Base-by-base conservation (phyloP, 495 filamentous ascomycete genomes). In the Aspergillus cristatus region DNA sequence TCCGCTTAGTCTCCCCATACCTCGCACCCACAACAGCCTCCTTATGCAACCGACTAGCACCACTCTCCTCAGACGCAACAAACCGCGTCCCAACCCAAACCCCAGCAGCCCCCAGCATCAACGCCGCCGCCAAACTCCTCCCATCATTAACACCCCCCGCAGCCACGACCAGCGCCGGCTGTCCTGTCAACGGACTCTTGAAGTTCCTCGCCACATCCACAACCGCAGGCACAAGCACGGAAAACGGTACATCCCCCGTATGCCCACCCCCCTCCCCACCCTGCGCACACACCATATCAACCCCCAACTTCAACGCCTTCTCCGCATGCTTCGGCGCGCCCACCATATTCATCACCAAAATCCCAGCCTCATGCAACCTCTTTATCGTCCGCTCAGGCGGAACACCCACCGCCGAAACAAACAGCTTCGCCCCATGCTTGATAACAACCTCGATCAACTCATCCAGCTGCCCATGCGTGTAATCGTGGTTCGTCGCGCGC, bases 271-370 rank as follows among this genome's bases (percentile, higher is more conserved):
- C 84, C 54, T 89, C 83, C 15, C 81, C 81, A 7, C 84, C 84
- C 64, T 89, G 84, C 20, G 83, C 76, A 48, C 85, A 91, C 7
- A 94, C 76, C 52, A 94, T 78, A 56, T 94, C 86, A 12, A 87
- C 83, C 8, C 86, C 87, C 0, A 76, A 68, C 28, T 81, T 72
- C 3, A 94, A 68, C 18, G 86, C 86, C 66, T 93, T 91, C 49
- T 75, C 71, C 0, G 86, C 86, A 55, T 94, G 87, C 48, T 78
- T 82, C n/a, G 86, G 86, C 34, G 81, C 76, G 0, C 87, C 87
- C n/a, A 93, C 86, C 87, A 94, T 94, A 54, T 93, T 94, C 86
- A 93, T 93, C 15, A 93, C 67, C 32, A 90, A 52, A 20, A 94
- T 79, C 1, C 82, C 83, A 0, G 77, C 81, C 7, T 67, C 67